Percentiles rank a stretch among this genome's conserved stretches.
phyloP scores from a whole-genome alignment of 2,329 filamentous ascomycete genomes.

The Dothistroma septosporum region DNA sequence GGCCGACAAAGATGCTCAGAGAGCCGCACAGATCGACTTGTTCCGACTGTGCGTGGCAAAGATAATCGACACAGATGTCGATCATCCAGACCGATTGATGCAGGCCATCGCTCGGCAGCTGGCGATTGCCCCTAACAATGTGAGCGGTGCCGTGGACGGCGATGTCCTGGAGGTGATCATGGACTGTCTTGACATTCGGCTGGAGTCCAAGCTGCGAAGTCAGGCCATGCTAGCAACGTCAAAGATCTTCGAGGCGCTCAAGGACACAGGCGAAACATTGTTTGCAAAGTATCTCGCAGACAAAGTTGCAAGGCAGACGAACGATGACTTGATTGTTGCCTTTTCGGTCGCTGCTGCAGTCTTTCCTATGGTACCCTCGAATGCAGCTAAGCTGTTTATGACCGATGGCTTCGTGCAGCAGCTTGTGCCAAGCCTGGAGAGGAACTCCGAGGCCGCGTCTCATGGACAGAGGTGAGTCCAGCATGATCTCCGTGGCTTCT shows the following conservation, averaged over 20 bases:
- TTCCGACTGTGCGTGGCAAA: conserved; percentile 77
- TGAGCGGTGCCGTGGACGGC: conserved; percentile 67
- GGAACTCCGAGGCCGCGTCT: conserved; percentile 43
- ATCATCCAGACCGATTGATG: conserved; percentile 60
- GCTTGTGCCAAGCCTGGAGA: conserved; percentile 56
- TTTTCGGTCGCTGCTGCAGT: conserved; percentile 88
- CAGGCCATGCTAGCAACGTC: conserved; percentile 79
- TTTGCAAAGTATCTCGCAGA: conserved; percentile 71
- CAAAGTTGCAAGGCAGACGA: conserved; percentile 67
- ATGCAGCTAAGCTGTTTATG: conserved; percentile 75
- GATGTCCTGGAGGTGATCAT: conserved; percentile 81
- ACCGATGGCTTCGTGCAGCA: conserved; percentile 80
- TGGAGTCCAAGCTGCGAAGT: conserved; percentile 67
- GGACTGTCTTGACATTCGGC: conserved; percentile 79
- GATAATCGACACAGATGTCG: conserved; percentile 84
- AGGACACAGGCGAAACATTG: conserved; percentile 59
- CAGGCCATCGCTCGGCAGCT: conserved; percentile 58
- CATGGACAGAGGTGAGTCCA: conserved; percentile 30
- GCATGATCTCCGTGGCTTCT: neutral
- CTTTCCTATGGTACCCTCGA: conserved; percentile 77
- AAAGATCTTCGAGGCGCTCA: conserved; percentile 75
- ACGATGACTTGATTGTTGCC: conserved; percentile 83
- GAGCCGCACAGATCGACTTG: conserved; percentile 51
- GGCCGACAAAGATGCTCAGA: conserved; percentile 44
- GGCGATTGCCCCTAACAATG: conserved; percentile 47